These are phyloP conservation scores for Arabis hirsuta DNA, from an alignment of 345 rosid genomes.

Conservation along the genomic window DNA sequence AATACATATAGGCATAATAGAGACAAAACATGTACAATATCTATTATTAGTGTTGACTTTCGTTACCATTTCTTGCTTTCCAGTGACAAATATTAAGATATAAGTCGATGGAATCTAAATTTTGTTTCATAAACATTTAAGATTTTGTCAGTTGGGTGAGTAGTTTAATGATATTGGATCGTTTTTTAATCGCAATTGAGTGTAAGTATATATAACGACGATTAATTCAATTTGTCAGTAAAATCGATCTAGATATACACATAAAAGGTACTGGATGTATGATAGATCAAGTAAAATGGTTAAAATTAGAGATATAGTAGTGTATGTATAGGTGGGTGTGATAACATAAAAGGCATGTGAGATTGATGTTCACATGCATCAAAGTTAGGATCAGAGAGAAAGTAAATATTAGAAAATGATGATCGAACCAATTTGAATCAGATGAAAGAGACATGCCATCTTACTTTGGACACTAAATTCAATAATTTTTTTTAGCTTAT, in stretches of 20 bases:
- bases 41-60: conserved; percentile 33
- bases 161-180: conserved; percentile 20
- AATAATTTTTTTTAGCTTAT: conserved; percentile 45
- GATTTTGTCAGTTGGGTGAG: conserved; percentile 34
- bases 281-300: conserved; percentile 32
- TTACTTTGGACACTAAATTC: conserved; percentile 40
- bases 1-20: conserved; percentile 9
- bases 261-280: conserved; percentile 34
- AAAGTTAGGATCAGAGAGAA: conserved; percentile 38
- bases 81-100: conserved; percentile 29
- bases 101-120: conserved; percentile 28
- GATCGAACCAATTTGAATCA: conserved; percentile 25
- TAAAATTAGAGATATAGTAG: not conserved
- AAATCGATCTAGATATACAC: conserved; percentile 25
- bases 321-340: conserved; percentile 30
- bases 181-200: conserved; percentile 5
- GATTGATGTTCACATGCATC: conserved; percentile 41
- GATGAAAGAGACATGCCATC: conserved; percentile 39
- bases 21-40: conserved; percentile 32
- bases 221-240: conserved; percentile 21
- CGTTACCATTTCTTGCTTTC: conserved; percentile 23
- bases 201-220: not conserved
- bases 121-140: conserved; percentile 19
- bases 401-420: conserved; percentile 26
- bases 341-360: conserved; percentile 41